These are phyloP conservation scores for Scutellaria galericulata DNA, from an alignment of 257 asterid genomes.

Conservation along the genomic window DNA sequence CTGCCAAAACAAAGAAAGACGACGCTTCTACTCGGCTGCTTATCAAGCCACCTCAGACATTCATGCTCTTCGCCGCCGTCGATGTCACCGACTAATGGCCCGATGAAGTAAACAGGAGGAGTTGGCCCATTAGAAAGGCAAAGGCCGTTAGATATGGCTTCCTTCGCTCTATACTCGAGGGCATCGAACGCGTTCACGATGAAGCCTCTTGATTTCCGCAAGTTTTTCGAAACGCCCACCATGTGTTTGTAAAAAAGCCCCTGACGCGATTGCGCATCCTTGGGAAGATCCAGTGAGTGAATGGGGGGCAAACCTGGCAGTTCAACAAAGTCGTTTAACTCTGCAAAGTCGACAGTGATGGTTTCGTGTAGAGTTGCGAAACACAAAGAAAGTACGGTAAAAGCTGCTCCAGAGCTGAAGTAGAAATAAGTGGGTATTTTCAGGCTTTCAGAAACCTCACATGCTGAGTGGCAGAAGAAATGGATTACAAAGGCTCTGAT, in stretches of 20 bases:
- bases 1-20: constrained; percentile 23
- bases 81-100: neutral
- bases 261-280: neutral
- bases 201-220: neutral
- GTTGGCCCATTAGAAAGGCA: neutral
- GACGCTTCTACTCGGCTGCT: constrained; percentile 12
- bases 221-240: neutral
- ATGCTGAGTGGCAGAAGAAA: too few relatives aligned
- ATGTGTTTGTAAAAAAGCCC: neutral
- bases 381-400: neutral
- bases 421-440: neutral
- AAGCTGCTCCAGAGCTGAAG: neutral
- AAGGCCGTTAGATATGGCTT: neutral
- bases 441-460: neutral
- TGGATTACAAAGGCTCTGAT: too few relatives aligned
- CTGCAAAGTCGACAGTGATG: neutral
- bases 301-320: neutral
- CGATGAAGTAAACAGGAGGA: neutral
- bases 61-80: neutral
- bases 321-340: neutral
- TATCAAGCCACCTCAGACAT: constrained; percentile 22
- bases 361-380: neutral
- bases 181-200: neutral
- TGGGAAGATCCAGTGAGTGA: neutral
- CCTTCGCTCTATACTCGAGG: neutral